phyloP scores from a whole-genome alignment of 176 grass and related monocot genomes.

The Oryza punctata region DNA sequence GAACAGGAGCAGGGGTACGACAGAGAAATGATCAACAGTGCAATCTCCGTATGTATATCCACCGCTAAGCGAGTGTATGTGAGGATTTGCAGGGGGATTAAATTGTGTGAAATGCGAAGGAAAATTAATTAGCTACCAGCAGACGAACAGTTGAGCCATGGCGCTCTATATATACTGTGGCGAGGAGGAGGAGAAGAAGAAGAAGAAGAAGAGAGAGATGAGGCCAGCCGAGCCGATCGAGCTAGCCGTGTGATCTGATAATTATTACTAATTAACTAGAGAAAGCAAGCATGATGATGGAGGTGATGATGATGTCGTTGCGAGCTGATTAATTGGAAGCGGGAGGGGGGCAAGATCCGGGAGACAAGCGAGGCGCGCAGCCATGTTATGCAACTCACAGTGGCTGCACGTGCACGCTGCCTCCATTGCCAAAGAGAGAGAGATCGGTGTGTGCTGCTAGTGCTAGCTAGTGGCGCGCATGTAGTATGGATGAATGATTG shows the following conservation, averaged over 20 bases:
- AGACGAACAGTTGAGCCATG: not conserved
- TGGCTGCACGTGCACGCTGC: constrained; percentile 39
- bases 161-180: not conserved
- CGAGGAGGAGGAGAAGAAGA: not conserved
- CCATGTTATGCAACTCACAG: constrained; percentile 40
- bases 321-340: not conserved
- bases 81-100: too few relatives aligned
- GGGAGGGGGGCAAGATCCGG: constrained; percentile 54
- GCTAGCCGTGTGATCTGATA: not conserved
- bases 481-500: not conserved
- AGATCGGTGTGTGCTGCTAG: not conserved
- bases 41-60: too few relatives aligned
- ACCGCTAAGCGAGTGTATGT: too few relatives aligned
- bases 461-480: not conserved
- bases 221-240: too few relatives aligned
- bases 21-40: not conserved
- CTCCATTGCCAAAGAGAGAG: too few relatives aligned
- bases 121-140: not conserved
- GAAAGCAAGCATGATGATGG: not conserved
- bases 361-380: constrained; percentile 49
- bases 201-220: not conserved
- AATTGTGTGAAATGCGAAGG: not conserved
- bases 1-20: not conserved
- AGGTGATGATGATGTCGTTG: constrained; percentile 18
- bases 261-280: not conserved